Base-by-base conservation (phyloP, 768 basidiomycete species). In the Boletus subcaerulescens region DNA sequence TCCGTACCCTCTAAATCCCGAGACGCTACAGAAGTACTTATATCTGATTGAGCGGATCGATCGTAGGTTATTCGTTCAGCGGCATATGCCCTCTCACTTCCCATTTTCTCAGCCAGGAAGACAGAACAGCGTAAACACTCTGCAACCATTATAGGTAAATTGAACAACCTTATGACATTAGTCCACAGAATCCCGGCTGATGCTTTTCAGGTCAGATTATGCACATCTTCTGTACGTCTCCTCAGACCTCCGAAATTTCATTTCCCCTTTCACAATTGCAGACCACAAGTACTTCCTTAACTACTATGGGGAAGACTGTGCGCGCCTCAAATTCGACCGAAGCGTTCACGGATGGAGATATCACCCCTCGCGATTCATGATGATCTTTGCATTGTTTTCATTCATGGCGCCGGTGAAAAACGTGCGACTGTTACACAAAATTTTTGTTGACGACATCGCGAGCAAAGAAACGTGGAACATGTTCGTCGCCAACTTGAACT, bases 391-490 rank as follows among this genome's bases (percentile, higher is more conserved):
- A 0, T 18, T 82, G 4, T n/a, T n/a, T n/a, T 65, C 84, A 5
- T 85, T 85, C 65, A 76, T 70, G 44, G 71, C 75, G 5, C 84
- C 85, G 0, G 69, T 78, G 36, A 66, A 75, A 13, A 79, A 82
- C 54, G 64, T 81, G 12, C 68, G 65, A 14, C 60, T 70, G 33
- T 55, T 86, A 40, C 75, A 82, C 47, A 74, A 65, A 14, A 76
- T 81, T 35, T 84, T 74, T 67, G 73, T 80, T 1, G 84, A 85
- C 56, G 61, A 67, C 0, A 68, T 78, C 15, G 72, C 77, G 45
- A 73, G 73, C 51, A 64, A 66, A 29, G 62, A 66, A 14, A 65
- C 67, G 9, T 85, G 83, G 82, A 66, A 70, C 5, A 65, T 67
- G 17, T 78, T 80, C 38, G 71, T 83, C 43, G 49, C 52, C 14